Conservation (phyloP, 495 filamentous ascomycete genomes). For the Aspergillus nanangensis region DNA sequence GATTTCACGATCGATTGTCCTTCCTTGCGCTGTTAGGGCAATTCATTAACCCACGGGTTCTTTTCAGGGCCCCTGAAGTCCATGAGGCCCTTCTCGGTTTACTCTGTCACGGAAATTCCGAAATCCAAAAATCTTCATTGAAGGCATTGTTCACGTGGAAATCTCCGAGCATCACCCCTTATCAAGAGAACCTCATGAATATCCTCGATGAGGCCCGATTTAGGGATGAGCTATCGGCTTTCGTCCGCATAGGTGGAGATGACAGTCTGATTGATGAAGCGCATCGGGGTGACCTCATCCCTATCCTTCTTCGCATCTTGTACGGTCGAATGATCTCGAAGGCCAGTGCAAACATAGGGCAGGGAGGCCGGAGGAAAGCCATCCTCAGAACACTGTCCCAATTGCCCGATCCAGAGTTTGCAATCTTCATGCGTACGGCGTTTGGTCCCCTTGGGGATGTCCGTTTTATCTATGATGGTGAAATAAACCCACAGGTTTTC, state of each 20-base stretch:
- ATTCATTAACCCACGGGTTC: conserved; percentile 77
- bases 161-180: conserved; percentile 63
- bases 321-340: conserved; percentile 86
- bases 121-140: conserved; percentile 79
- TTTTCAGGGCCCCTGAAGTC: conserved; percentile 75
- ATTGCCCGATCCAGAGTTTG: conserved; percentile 62
- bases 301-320: conserved; percentile 79
- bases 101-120: conserved; percentile 79
- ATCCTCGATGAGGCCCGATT: conserved; percentile 88
- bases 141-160: conserved; percentile 91
- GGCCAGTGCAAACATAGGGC: conserved; percentile 54
- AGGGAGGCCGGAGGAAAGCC: conserved; percentile 62
- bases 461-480: conserved; percentile 47
- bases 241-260: conserved; percentile 67
- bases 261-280: conserved; percentile 70
- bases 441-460: conserved; percentile 64
- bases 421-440: conserved; percentile 75
- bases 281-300: conserved; percentile 69
- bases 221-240: conserved; percentile 82
- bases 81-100: conserved; percentile 67
- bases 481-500: conserved; percentile 46
- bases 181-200: conserved; percentile 82
- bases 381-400: conserved; percentile 58
- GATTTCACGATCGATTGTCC: conserved; percentile 71
- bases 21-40: conserved; percentile 78